Conservation (phyloP, 2,329 filamentous ascomycete genomes). For the Elsinoe batatas region DNA sequence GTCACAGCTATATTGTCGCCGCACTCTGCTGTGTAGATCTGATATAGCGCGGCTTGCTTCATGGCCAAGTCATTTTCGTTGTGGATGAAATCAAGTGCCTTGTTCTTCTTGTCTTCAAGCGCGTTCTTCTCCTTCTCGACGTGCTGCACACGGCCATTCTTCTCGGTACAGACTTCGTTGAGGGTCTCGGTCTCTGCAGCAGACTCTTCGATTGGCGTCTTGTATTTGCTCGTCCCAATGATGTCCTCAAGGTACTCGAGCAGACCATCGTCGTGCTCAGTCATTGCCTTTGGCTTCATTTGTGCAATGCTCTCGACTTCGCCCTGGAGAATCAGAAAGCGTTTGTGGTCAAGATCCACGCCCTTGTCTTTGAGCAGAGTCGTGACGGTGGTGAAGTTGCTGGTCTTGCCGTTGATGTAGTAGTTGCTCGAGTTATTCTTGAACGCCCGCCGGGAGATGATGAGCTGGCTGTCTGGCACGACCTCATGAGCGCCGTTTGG, state of each 20-base stretch:
- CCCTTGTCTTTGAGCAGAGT: conserved; percentile 77
- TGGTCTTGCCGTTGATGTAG: conserved; percentile 84
- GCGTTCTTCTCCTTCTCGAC: conserved; percentile 94
- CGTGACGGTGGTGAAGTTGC: conserved; percentile 86
- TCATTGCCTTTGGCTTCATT: conserved; percentile 94
- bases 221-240: conserved; percentile 97
- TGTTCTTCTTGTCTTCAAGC: conserved; percentile 93
- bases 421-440: conserved; percentile 98
- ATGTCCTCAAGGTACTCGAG: conserved; percentile 97
- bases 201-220: conserved; percentile 89
- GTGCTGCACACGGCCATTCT: conserved; percentile 89
- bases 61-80: conserved; percentile 87
- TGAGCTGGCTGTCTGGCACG: conserved; percentile 71
- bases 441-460: conserved; percentile 88
- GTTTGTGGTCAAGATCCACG: conserved; percentile 94
- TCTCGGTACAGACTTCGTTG: conserved; percentile 91
- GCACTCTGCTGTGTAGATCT: conserved; percentile 82
- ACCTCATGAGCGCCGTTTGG: conserved; percentile 64
- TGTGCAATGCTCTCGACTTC: conserved; percentile 98
- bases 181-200: conserved; percentile 81
- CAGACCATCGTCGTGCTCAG: conserved; percentile 91
- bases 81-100: conserved; percentile 75
- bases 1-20: conserved; percentile 81
- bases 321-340: conserved; percentile 92
- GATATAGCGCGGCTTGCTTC: conserved; percentile 87